Evolutionary conservation across 192 early-diverging fungal species (phyloP), one percentile per base, ranked within the genome.

Genomic region (Phycomyces blakesleeanus): DNA sequence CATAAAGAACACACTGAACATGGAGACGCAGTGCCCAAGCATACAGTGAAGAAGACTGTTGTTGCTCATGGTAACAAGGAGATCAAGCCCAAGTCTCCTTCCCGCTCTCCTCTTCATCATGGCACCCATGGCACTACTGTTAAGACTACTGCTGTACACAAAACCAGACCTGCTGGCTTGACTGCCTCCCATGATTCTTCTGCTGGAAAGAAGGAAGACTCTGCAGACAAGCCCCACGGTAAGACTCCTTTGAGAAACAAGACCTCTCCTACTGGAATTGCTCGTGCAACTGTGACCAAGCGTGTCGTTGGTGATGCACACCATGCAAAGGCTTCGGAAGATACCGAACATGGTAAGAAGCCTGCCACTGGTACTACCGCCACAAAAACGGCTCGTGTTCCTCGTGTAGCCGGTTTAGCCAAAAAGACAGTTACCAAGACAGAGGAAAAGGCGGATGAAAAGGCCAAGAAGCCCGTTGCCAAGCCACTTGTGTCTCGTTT

Each of bases 321-420:
- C 29, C 29, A 34, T 7, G 7, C 29, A 34, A 34, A 34, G 29
- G 29, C 29, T 34, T 34, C 29, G 29, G 29, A 34, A 34, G 29
- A 34, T 34, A 7, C 29, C 29, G 29, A 34, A 34, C 29, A 34
- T 34, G 29, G 29, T 34, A 34, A 34, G 29, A 34, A 34, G 29
- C 2, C 29, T 34, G 29, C 29, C 29, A 34, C 29, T 34, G 29
- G 29, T 18, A 50, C 16, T 6, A 50, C 14, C 14, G 47, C 16
- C 47, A 47, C 60, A 10, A 61, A 57, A 41, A 26, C 63, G 0
- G 41, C 54, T 50, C 63, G 63, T 37, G 63, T 65, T 26, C 63
- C 63, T 65, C 54, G 63, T 22, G 63, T 65, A 14, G 63, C 63
- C 14, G 22, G 24, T 25, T 18, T 65, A 5, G 37, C 52, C 4